A percentile compares a stretch with the other conserved stretches of the same genome.
phyloP scores from a whole-genome alignment of 2,329 filamentous ascomycete species.

The Penicillium fuscoglaucum region DNA sequence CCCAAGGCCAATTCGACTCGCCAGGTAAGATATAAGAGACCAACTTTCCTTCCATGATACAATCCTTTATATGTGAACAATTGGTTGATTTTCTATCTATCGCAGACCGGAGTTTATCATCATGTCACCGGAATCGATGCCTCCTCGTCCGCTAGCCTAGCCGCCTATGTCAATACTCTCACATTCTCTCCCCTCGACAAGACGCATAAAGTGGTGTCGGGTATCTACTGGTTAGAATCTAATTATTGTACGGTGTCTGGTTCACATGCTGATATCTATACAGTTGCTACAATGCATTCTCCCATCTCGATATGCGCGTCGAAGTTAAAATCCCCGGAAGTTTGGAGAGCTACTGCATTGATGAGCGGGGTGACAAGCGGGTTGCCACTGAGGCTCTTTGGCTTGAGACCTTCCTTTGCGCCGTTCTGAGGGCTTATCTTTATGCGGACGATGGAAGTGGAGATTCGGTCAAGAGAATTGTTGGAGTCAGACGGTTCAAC shows the following conservation, averaged over 20 bases:
- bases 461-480: conserved; percentile 92
- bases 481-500: conserved; percentile 96
- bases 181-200: conserved; percentile 86
- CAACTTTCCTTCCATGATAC: background rate
- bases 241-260: background rate
- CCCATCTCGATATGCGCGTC: conserved; percentile 94
- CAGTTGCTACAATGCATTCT: conserved; percentile 98
- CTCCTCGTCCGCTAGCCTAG: conserved; percentile 93
- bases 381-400: conserved; percentile 91
- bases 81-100: conserved; percentile 9
- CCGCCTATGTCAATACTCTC: conserved; percentile 96
- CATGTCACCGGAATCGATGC: conserved; percentile 97
- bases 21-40: conserved; percentile 48
- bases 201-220: conserved; percentile 85
- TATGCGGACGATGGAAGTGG: conserved; percentile 96
- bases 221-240: conserved; percentile 77
- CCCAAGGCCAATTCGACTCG: conserved; percentile 59
- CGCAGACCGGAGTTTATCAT: conserved; percentile 86
- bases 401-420: conserved; percentile 97
- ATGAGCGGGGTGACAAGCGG: conserved; percentile 92
- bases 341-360: conserved; percentile 95
- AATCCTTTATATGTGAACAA: background rate
- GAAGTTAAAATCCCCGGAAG: conserved; percentile 96
- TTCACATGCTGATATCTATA: conserved; percentile 18
- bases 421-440: conserved; percentile 87